A percentile compares a stretch with the other conserved stretches of the same genome.
Evolutionary conservation across 306 rosid genomes (phyloP).

Genomic region (Spatholobus suberectus): DNA sequence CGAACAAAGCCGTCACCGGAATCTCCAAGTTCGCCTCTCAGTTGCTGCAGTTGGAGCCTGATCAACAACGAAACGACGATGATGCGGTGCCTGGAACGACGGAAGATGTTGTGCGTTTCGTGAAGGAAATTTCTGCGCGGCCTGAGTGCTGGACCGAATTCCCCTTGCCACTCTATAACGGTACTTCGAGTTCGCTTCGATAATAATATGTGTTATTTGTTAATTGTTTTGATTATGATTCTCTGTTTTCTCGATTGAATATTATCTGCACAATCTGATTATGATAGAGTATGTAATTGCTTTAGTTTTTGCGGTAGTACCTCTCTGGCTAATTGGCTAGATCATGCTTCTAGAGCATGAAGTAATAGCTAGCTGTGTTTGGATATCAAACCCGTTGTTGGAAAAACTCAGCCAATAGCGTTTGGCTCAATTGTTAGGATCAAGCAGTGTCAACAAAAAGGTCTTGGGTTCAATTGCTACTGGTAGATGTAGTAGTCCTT

Average conservation of each 20-base stretch:
- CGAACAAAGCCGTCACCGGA: slow-evolving; percentile 73
- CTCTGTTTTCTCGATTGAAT: background rate
- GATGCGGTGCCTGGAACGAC: slow-evolving; percentile 70
- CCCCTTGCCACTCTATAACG: slow-evolving; percentile 70
- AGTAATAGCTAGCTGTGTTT: slow-evolving; percentile 14
- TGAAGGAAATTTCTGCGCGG: slow-evolving; percentile 59
- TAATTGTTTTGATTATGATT: slow-evolving; percentile 23
- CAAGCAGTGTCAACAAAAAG: background rate
- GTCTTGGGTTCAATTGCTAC: background rate
- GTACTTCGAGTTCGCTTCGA: slow-evolving; percentile 50
- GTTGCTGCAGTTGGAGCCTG: slow-evolving; percentile 55
- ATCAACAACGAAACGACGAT: slow-evolving; percentile 32
- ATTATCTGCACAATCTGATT: background rate
- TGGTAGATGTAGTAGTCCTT: background rate
- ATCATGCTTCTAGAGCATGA: background rate
- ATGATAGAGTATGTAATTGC: background rate
- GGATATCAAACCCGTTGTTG: background rate
- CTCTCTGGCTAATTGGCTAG: background rate
- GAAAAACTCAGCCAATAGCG: background rate
- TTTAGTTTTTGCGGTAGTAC: background rate
- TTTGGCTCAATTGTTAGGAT: background rate
- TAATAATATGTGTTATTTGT: background rate
- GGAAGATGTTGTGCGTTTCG: slow-evolving; percentile 77
- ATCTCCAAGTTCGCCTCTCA: slow-evolving; percentile 81
- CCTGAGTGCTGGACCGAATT: slow-evolving; percentile 89